Conservation (phyloP, 1,284 basidiomycete species). For the Cutaneotrichosporon sp. region DNA sequence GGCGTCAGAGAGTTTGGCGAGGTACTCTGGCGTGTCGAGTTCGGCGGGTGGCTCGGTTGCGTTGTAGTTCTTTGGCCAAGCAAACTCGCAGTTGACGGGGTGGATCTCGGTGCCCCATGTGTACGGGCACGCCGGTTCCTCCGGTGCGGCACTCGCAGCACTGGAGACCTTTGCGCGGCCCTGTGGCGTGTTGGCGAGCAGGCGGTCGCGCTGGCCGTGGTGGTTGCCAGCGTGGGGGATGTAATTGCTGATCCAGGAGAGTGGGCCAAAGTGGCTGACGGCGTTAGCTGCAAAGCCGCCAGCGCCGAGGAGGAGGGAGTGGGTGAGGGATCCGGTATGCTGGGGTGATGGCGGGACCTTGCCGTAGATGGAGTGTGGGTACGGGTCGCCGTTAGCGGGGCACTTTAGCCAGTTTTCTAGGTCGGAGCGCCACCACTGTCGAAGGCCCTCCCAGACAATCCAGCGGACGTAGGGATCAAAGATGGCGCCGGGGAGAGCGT, state of each 20-base stretch:
- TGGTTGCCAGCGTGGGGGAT: constrained; percentile 15
- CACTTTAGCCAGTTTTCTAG: constrained; percentile 61
- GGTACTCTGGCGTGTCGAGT: constrained; percentile 78
- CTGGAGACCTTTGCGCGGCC: neutral
- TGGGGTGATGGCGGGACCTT: constrained; percentile 6
- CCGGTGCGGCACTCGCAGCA: neutral
- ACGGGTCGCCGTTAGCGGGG: constrained; percentile 51
- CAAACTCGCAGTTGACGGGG: constrained; percentile 67
- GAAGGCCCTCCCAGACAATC: constrained; percentile 74
- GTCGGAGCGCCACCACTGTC: constrained; percentile 60
- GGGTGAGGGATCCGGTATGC: constrained; percentile 2
- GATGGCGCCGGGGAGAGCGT: constrained; percentile 66
- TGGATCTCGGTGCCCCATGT: constrained; percentile 61
- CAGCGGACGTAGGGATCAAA: constrained; percentile 85
- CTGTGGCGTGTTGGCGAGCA: constrained; percentile 8
- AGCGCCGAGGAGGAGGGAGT: constrained; percentile 9
- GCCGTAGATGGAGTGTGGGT: constrained; percentile 38
- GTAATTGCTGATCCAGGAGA: constrained; percentile 1
- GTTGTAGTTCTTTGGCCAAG: constrained; percentile 61
- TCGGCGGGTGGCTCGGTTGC: constrained; percentile 56
- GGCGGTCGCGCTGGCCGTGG: constrained; percentile 2
- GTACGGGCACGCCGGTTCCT: constrained; percentile 65
- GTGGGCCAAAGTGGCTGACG: neutral
- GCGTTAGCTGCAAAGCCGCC: constrained; percentile 1
- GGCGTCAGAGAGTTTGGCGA: constrained; percentile 60